Base-by-base conservation (phyloP, 83 land plant genomes). In the Larix sibirica region DNA sequence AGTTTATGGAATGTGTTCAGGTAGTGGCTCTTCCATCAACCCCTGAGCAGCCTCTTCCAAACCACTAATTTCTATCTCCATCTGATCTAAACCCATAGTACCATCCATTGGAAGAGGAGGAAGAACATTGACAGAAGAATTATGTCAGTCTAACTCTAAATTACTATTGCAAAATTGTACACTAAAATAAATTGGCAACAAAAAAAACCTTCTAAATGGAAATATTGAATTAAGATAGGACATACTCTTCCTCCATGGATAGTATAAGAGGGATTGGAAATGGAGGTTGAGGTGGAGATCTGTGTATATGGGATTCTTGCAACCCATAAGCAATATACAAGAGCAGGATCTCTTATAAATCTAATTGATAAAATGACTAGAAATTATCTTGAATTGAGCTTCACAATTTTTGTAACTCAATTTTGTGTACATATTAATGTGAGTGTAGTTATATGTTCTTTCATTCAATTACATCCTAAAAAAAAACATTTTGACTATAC, bases 61-160 rank as follows among this genome's bases (percentile, higher is more conserved):
- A 26, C 63, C 62, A 59, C 58, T 60, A 78, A 78, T 58, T 24
- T 78, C 80, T 31, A 78, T 78, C 28, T 78, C 80, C 80, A 78
- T 78, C 38, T 78, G 63, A 78, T 59, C 80, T 3, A 78, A 78
- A 54, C 62, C 80, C 62, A 54, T 31, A 58, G 36, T 58, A 78
- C 16, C 80, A 59, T 78, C 80, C 80, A 78, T 78, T 78, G 80
- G 80, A 58, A 78, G 62, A 56, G 80, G 80, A 10, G 80, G 80
- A 6, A 78, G 80, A 58, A 78, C 80, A 78, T 63, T 78, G 80
- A 3, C 7, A 58, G 10, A 78, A 78, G 62, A 78, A 58, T 58
- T 26, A 14, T 78, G 80, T 56, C n/a, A 31, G 61, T 78, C 18
- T 59, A 78, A 26, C 28, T 28, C 28, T 28, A 28, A 28, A 4